Evolutionary conservation across 768 basidiomycete species (phyloP), one percentile per base, ranked within the genome.

Genomic region (Termitomyces sp.): DNA sequence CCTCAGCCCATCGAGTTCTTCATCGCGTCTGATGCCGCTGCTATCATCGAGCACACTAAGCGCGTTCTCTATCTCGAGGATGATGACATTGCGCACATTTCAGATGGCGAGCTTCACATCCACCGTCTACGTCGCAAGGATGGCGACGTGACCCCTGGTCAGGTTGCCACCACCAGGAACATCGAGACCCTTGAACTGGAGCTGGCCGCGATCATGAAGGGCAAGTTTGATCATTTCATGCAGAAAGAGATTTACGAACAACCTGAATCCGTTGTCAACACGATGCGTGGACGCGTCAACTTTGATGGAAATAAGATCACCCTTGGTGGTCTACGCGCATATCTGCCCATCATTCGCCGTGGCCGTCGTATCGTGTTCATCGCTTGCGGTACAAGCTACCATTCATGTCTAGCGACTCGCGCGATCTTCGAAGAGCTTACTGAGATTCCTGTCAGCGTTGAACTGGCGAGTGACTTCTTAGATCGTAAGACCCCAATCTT

Each of bases 181-280:
- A 98, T 99, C 74, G 97, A 98, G 79, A 97, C 95, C 5, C 86
- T 99, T 66, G 97, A 98, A 76, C 87, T 99, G 64, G 97, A 99
- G 75, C 85, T 99, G 49, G 96, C 96, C n/a, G 97, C 96, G 65
- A 98, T 99, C 78, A 98, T 98, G 97, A 99, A 99, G 83, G 97
- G 97, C 71, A 93, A 95, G 75, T 99, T 98, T 72, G 93, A 93
- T 71, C 95, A 96, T 71, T 99, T 99, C 79, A 99, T 99, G 97
- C 96, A 98, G 74, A 99, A 99, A 79, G 97, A 99, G 75, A 98
- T 98, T 67, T 98, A 94, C 79, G 93, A 98, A 71, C 96, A 98
- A 73, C 96, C 97, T 53, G 97, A 99, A 70, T 96, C 94, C 30
- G 97, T 98, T 63, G 94, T 98, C 76, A 99, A 99, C 83, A 99